Base-by-base conservation (phyloP, 1,284 basidiomycete species). In the Apiotrichum akiyoshidainum region DNA sequence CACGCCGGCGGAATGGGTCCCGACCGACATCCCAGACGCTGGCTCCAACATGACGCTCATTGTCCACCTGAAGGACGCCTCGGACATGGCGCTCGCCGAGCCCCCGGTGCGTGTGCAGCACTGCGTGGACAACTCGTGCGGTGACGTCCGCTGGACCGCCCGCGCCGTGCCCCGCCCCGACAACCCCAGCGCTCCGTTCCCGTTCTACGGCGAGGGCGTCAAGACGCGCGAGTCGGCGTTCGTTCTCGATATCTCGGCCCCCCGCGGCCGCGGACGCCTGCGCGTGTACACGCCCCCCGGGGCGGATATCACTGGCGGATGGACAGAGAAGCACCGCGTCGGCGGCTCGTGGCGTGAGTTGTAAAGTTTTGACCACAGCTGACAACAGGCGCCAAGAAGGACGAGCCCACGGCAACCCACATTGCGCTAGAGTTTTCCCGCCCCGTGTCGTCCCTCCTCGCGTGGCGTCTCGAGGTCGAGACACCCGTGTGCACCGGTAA, bases 141-240 rank as follows among this genome's bases (percentile, higher is more conserved):
- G 31, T 7, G 13, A 34, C 11, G 31, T 31, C 5, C 8, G 12
- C 1, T 44, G 31, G 40, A 19, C 41, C 2, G n/a, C 17, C 7
- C 17, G n/a, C 26, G 12, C 41, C 8, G 34, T 69, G 8, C 70
- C 71, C 0, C 55, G 39, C 17, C 63, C 66, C 2, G 13, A 13
- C 9, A 47, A 66, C n/a, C 40, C 49, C 4, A 21, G 16, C 1
- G 58, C 55, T 1, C 69, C 68, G 2, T 76, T 76, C 54, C 75
- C 76, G 3, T 33, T 69, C 19, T 65, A 66, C 1, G 75, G 75
- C 3, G 72, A 76, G 55, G 75, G 75, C 2, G 60, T 68, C 19
- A 54, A 63, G 17, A 35, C 64, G 1, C 55, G 58, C 2, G 73
- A 77, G 19, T 56, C 65, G 37, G 56, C 62, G 0, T 60, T 69